These are phyloP conservation scores for Globisporangium spinosum DNA, from an alignment of 352 stramenopile genomes.

Conservation along the genomic window DNA sequence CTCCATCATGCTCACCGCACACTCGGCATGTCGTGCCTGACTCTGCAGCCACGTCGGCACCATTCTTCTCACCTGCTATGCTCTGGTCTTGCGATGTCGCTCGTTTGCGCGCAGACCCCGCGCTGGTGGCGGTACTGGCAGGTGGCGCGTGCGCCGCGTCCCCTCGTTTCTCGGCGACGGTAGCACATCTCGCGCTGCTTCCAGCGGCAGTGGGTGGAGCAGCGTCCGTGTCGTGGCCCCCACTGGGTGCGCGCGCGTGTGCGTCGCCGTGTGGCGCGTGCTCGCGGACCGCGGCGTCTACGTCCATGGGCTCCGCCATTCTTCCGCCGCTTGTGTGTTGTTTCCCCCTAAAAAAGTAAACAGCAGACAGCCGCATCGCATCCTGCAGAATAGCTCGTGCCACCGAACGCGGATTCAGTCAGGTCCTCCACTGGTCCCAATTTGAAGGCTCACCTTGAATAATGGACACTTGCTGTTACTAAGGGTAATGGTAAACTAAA, in stretches of 20 bases:
- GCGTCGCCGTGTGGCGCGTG: neutral
- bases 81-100: neutral
- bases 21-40: neutral
- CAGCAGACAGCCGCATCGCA: slow-evolving; percentile 1
- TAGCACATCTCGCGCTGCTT: neutral
- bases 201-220: slow-evolving; percentile 1
- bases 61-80: too few relatives aligned
- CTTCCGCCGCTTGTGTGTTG: slow-evolving; percentile 2
- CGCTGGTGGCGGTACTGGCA: neutral
- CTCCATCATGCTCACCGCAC: slow-evolving; percentile 1
- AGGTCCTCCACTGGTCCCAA: neutral
- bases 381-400: slow-evolving; percentile 5
- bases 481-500: neutral
- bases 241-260: slow-evolving; percentile 5
- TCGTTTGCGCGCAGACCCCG: neutral
- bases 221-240: neutral
- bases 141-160: neutral
- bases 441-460: neutral
- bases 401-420: slow-evolving; percentile 1
- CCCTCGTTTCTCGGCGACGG: neutral
- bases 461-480: neutral
- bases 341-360: slow-evolving; percentile 10
- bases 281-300: slow-evolving; percentile 13
- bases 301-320: slow-evolving; percentile 16
- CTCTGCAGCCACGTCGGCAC: neutral